Evolutionary conservation across 352 stramenopile species (phyloP).

Genomic region (Aphanomyces euteiches): DNA sequence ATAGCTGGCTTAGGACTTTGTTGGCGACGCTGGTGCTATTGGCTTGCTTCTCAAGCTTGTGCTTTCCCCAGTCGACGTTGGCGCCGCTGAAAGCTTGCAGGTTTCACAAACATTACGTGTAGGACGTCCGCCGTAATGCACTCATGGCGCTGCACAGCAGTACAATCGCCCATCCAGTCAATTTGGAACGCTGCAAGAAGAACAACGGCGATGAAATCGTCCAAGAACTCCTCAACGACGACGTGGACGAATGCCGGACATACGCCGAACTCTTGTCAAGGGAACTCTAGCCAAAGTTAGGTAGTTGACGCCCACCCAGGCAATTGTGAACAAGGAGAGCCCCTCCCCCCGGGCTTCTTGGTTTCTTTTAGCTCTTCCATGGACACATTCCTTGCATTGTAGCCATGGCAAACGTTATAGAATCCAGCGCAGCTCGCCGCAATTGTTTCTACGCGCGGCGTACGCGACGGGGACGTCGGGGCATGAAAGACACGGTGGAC

Average conservation of each 20-base stretch:
- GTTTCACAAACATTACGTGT: background rate
- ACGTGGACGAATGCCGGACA: slow-evolving; percentile 9
- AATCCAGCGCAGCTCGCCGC: too few relatives aligned
- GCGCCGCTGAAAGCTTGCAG: too few relatives aligned
- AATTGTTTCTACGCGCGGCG: too few relatives aligned
- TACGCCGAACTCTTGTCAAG: slow-evolving; percentile 12
- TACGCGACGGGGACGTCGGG: too few relatives aligned
- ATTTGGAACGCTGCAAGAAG: slow-evolving; percentile 16
- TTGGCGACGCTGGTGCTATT: slow-evolving; percentile 24
- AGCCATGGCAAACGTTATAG: too few relatives aligned
- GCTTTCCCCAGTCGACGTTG: slow-evolving; percentile 3
- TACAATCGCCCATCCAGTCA: background rate
- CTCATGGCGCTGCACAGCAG: slow-evolving; percentile 26
- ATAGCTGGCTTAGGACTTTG: slow-evolving; percentile 2
- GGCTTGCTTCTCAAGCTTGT: slow-evolving; percentile 4
- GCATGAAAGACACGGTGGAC: too few relatives aligned
- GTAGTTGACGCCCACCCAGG: background rate
- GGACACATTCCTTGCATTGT: too few relatives aligned
- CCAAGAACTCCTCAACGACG: slow-evolving; percentile 15
- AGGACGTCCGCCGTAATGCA: slow-evolving; percentile 23
- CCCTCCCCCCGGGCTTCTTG: too few relatives aligned
- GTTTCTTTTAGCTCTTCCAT: too few relatives aligned
- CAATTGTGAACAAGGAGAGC: too few relatives aligned
- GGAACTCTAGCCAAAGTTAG: slow-evolving; percentile 9
- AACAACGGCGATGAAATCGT: slow-evolving; percentile 3